Evolutionary conservation across 805 yeast genomes (phyloP), one percentile per base, ranked within the genome.

Genomic region (Candida boidinii): DNA sequence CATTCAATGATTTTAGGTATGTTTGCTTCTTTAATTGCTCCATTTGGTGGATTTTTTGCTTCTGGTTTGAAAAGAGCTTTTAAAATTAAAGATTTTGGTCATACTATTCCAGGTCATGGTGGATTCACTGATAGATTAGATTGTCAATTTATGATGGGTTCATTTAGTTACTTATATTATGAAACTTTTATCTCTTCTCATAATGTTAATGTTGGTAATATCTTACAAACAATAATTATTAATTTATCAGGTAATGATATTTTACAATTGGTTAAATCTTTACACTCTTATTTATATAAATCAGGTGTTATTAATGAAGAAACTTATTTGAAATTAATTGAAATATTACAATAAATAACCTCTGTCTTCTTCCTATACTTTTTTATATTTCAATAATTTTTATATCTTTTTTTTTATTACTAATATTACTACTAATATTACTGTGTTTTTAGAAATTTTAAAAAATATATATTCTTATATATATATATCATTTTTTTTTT

Each of bases 31-130:
- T 69, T 92, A 43, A 80, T 92, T 56, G 98, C 98, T 4, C 98
- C 98, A 38, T 92, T 92, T 54, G 98, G 98, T 34, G 98, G 98
- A 2, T 92, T 92, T 57, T 92, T 92, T 50, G 97, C 97, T 6
- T 80, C 94, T 34, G 98, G 97, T n/a, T 68, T 92, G 47, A 92
- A 92, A 65, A 77, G 98, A 60, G 86, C 97, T 11, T 88, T 92
- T 62, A 84, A 90, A 51, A 87, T 88, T 35, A 92, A 92, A 61
- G 98, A 92, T 60, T 92, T 92, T 51, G 98, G 97, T 45, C 94
- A 90, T 52, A 90, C 97, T 8, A 92, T 92, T 45, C 98, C 98
- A 12, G 98, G 98, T 21, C 98, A 92, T 54, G 98, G 98, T 42
- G 98, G 98, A 45, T 79, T 92, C 44, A 88, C 96, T 17, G 98